Conservation (phyloP, 2,329 filamentous ascomycete species). For the Mollisia scopiformis region DNA sequence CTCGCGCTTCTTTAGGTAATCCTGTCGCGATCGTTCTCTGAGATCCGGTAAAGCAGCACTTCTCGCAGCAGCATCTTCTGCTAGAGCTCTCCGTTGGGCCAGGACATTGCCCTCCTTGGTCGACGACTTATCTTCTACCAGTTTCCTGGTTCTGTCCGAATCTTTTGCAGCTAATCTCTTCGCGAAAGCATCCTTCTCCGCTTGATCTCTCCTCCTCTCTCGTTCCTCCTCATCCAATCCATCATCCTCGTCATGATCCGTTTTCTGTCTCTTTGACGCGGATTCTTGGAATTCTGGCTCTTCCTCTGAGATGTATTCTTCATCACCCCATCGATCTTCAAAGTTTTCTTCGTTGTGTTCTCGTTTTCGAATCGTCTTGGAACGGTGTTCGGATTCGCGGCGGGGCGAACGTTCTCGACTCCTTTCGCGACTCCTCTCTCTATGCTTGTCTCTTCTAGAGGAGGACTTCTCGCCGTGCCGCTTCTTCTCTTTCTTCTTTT, state of each 20-base stretch:
- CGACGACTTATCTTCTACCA: constrained; percentile 60
- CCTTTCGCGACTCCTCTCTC: constrained; percentile 40
- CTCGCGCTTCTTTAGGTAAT: constrained; percentile 93
- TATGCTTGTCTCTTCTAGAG: constrained; percentile 38
- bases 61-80: constrained; percentile 68
- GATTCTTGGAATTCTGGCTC: constrained; percentile 68
- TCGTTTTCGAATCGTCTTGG: constrained; percentile 53
- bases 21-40: constrained; percentile 81
- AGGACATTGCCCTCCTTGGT: constrained; percentile 59
- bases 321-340: constrained; percentile 82
- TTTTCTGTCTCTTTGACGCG: constrained; percentile 70
- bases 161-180: constrained; percentile 75
- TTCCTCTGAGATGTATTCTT: constrained; percentile 59
- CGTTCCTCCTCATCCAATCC: constrained; percentile 66
- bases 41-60: constrained; percentile 78
- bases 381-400: constrained; percentile 43
- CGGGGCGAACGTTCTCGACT: constrained; percentile 37
- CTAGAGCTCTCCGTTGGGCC: constrained; percentile 63
- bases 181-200: constrained; percentile 81
- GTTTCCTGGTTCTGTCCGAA: constrained; percentile 69
- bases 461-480: constrained; percentile 41
- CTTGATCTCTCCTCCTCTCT: constrained; percentile 66
- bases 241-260: constrained; percentile 53
- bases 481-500: constrained; percentile 48
- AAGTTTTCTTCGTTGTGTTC: constrained; percentile 61